Evolutionary conservation across 2,329 filamentous ascomycete species (phyloP).

Genomic region (Leptographium lundbergii): DNA sequence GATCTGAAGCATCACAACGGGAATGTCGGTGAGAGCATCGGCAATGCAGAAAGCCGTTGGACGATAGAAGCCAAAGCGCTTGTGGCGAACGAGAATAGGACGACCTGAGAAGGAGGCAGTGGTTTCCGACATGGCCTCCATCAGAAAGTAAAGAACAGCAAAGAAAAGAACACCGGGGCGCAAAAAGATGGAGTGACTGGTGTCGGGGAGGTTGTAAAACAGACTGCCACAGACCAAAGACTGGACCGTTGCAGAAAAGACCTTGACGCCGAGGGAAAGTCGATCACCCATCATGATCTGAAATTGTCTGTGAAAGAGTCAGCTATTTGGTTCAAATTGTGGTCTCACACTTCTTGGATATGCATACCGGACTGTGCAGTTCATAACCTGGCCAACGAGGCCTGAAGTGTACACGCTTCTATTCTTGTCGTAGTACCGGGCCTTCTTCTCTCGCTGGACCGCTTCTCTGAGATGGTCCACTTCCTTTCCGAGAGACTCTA

Average conservation of each 20-base stretch:
- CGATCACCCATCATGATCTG: conserved; percentile 69
- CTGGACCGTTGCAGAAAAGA: conserved; percentile 66
- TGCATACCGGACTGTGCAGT: conserved; percentile 44
- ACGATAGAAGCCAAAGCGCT: conserved; percentile 37
- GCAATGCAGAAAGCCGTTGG: conserved; percentile 45
- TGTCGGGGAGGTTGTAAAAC: conserved; percentile 54
- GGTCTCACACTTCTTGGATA: no score
- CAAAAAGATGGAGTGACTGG: conserved; percentile 51
- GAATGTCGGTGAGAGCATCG: conserved; percentile 45
- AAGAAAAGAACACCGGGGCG: conserved; percentile 37
- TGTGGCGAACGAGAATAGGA: conserved; percentile 20
- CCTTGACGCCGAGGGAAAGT: conserved; percentile 63
- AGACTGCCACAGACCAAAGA: conserved; percentile 63
- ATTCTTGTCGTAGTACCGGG: background rate
- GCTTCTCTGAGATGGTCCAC: conserved; percentile 2
- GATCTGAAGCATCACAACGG: conserved; percentile 49
- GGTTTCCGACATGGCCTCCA: conserved; percentile 66
- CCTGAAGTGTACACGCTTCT: conserved; percentile 53
- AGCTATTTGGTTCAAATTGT: background rate
- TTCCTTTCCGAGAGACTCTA: conserved; percentile 29
- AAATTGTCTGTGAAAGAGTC: conserved; percentile 35
- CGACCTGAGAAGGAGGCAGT: conserved; percentile 40
- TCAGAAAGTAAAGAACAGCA: conserved; percentile 37
- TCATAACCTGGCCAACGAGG: conserved; percentile 56
- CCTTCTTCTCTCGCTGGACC: conserved; percentile 5